Conservation (phyloP, 768 basidiomycete genomes). For the Hysterangium stoloniferum region DNA sequence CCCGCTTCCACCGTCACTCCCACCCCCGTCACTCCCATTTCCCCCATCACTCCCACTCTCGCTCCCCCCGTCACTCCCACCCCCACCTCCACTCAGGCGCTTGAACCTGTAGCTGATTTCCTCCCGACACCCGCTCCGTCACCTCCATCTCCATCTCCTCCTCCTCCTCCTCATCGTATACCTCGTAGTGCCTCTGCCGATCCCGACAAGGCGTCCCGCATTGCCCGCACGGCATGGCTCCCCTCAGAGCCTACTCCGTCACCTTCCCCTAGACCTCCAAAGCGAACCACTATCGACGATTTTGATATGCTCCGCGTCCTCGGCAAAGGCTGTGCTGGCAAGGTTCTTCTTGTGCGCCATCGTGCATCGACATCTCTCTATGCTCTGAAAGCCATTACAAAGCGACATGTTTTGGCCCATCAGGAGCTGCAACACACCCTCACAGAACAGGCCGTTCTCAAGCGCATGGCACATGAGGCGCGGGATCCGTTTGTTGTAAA, state of each 20-base stretch:
- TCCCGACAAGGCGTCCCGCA: constrained; percentile 51
- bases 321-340: constrained; percentile 96
- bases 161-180: constrained; percentile 30
- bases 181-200: constrained; percentile 79
- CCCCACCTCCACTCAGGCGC: not conserved
- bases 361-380: constrained; percentile 65
- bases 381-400: constrained; percentile 97
- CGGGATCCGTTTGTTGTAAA: constrained; percentile 93
- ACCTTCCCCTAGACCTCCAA: not conserved
- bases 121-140: constrained; percentile 11
- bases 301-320: constrained; percentile 97
- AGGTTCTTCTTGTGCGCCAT: constrained; percentile 86
- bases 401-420: constrained; percentile 92
- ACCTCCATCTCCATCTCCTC: constrained; percentile 6
- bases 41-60: not conserved
- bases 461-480: constrained; percentile 75
- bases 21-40: not conserved
- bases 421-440: constrained; percentile 95
- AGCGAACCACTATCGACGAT: constrained; percentile 52
- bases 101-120: not conserved
- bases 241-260: constrained; percentile 23
- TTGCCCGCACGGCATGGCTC: constrained; percentile 55
- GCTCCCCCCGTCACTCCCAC: not conserved
- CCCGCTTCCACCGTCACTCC: too few species aligned
- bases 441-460: constrained; percentile 93